Base-by-base conservation (phyloP, 345 rosid genomes). In the Lumnitzera racemosa region DNA sequence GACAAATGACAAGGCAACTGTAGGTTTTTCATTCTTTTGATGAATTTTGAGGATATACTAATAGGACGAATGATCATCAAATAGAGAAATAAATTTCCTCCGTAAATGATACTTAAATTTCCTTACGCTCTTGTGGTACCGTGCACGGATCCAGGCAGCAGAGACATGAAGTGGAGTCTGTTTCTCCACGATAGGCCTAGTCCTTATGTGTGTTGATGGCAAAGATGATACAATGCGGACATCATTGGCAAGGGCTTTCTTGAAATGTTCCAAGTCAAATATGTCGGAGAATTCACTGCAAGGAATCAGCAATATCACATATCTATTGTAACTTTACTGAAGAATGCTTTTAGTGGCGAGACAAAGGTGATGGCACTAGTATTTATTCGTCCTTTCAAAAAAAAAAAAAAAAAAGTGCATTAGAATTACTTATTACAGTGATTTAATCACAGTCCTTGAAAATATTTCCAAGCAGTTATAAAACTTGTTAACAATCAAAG, bases 231-330 rank as follows among this genome's bases (percentile, higher is more conserved):
- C 84, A 15, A 94, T 58, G 67, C 86, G 85, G 59, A 90, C 92
- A 70, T 94, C 97, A 61, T 84, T 65, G 13, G 76, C 85, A 47
- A 94, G 84, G 65, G 78, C 80, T 25, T 58, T 86, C 78, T 94
- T 94, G 83, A 94, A 94, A 66, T 83, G 84, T 67, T 80, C 90
- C 83, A 90, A 67, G 66, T 90, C 97, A 70, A 94, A 94, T 70
- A 94, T 90, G 76, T 90, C 99, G 17, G 90, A 75, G 55, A 94
- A 94, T 67, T 94, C 97, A 73, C 99, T 94, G 88, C 88, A 76
- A 55, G 55, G 67, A 69, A 63, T 47, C 65, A 58, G 46, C 20
- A 13, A 15, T 17, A 29, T 55, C 52, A 49, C 11, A 16, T 47
- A 9, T 23, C 12, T 29, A 62, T 15, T 52, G 52, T 16, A 3